A percentile compares a stretch with the other conserved stretches of the same genome.
These are phyloP conservation scores for Coemansia sp. DNA, from an alignment of 192 early-diverging fungal genomes.

Conservation along the genomic window DNA sequence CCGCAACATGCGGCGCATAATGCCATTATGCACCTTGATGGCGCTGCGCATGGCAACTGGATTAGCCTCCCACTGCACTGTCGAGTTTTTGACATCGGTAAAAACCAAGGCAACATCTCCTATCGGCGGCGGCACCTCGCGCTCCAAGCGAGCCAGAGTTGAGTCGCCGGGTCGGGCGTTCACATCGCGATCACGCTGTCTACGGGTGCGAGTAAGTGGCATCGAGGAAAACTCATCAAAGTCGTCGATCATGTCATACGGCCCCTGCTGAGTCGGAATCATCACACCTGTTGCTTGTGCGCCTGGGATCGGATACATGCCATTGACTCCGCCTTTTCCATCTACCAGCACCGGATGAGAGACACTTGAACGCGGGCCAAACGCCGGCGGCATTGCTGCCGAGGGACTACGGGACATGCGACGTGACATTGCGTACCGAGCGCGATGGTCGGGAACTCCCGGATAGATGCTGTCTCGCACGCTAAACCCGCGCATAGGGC, in stretches of 20 bases:
- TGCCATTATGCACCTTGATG: constrained; percentile 78
- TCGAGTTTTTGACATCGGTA: constrained; percentile 94
- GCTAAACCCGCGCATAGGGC: constrained; percentile 52
- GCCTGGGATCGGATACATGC: constrained; percentile 21
- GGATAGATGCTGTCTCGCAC: constrained; percentile 54
- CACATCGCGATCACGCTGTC: constrained; percentile 47
- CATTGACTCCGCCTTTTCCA: constrained; percentile 12
- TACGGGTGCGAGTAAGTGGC: constrained; percentile 33
- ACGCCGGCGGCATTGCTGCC: constrained; percentile 31
- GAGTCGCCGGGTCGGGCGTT: constrained; percentile 51
- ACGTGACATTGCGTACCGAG: constrained; percentile 44
- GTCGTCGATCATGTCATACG: constrained; percentile 44
- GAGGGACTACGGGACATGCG: constrained; percentile 50
- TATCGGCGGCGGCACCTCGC: constrained; percentile 79
- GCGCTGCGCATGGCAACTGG: constrained; percentile 80
- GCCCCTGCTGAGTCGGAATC: constrained; percentile 14
- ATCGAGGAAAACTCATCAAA: constrained; percentile 45
- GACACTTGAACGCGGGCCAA: constrained; percentile 27
- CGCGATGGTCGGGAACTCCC: constrained; percentile 43
- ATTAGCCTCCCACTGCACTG: constrained; percentile 85
- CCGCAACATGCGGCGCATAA: constrained; percentile 79
- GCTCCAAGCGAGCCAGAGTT: constrained; percentile 61
- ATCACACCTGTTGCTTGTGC: constrained; percentile 12
- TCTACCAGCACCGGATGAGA: constrained; percentile 21
- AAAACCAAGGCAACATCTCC: constrained; percentile 85